phyloP scores from a whole-genome alignment of 306 rosid genomes.

The Sphenostylis stenocarpa region DNA sequence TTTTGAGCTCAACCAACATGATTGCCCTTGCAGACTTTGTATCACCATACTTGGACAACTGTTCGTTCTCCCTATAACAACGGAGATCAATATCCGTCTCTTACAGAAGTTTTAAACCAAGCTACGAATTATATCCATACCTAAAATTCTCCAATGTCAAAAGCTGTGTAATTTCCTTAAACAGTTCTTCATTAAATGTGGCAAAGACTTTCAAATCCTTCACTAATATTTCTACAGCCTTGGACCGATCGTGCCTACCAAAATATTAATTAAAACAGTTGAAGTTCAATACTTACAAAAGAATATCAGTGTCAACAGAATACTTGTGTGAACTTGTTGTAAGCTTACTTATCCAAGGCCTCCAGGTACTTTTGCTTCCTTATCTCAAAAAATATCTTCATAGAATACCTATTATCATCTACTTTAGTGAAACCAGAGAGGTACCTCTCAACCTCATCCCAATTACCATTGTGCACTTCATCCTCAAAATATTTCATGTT shows the following conservation, averaged over 20 bases:
- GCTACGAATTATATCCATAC: slow-evolving; percentile 33
- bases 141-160: slow-evolving; percentile 96
- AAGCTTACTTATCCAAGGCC: slow-evolving; percentile 93
- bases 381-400: slow-evolving; percentile 99
- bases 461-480: slow-evolving; percentile 96
- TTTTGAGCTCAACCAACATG: slow-evolving; percentile 97
- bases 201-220: slow-evolving; percentile 97
- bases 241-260: slow-evolving; percentile 86
- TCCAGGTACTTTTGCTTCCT: slow-evolving; percentile 97
- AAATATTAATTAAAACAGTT: slow-evolving; percentile 24
- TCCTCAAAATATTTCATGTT: slow-evolving; percentile 98
- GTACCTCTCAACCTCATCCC: slow-evolving; percentile 98
- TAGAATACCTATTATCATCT: slow-evolving; percentile 93
- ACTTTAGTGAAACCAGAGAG: slow-evolving; percentile 98
- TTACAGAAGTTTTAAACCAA: slow-evolving; percentile 2
- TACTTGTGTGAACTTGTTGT: slow-evolving; percentile 16
- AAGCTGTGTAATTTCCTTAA: slow-evolving; percentile 99
- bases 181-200: slow-evolving; percentile 90
- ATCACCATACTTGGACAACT: slow-evolving; percentile 95
- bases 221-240: slow-evolving; percentile 92
- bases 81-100: slow-evolving; percentile 22
- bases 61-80: slow-evolving; percentile 80
- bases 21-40: slow-evolving; percentile 95
- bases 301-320: neutral
- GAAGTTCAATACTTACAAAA: neutral